phyloP scores from a whole-genome alignment of 140 eudicot species.

The Ambrosia hybrid region DNA sequence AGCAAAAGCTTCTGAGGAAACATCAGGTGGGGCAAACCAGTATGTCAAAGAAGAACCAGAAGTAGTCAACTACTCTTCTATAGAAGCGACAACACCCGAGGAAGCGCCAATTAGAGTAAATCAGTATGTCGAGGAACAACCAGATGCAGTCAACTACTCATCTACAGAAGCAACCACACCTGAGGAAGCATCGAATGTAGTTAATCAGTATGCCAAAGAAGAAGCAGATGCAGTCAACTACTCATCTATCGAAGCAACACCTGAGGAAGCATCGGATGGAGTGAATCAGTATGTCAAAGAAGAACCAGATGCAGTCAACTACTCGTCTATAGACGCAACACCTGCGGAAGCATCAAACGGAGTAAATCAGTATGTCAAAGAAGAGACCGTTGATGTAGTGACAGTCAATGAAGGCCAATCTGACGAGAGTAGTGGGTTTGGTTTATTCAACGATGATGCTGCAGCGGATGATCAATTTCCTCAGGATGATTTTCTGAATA shows the following conservation, averaged over 20 bases:
- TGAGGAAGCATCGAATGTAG: slow-evolving; percentile 48
- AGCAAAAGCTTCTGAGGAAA: slow-evolving; percentile 44
- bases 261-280: not conserved
- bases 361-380: slow-evolving; percentile 6
- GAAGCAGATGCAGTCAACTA: not conserved
- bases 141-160: slow-evolving; percentile 30
- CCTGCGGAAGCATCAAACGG: not conserved
- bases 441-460: slow-evolving; percentile 36
- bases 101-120: slow-evolving; percentile 40
- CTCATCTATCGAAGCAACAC: not conserved
- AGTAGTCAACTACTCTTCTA: slow-evolving; percentile 20
- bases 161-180: slow-evolving; percentile 38
- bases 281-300: slow-evolving; percentile 14
- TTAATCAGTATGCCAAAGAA: slow-evolving; percentile 22
- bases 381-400: slow-evolving; percentile 38
- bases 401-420: slow-evolving; percentile 29
- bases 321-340: not conserved
- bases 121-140: slow-evolving; percentile 36
- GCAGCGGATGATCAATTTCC: slow-evolving; percentile 32
- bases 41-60: slow-evolving; percentile 41
- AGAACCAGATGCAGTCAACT: slow-evolving; percentile 35
- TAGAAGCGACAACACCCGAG: slow-evolving; percentile 43
- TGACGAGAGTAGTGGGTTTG: slow-evolving; percentile 27
- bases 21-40: slow-evolving; percentile 37
- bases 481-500: slow-evolving; percentile 46